A percentile compares a stretch with the other conserved stretches of the same genome.
phyloP scores from a whole-genome alignment of 805 yeast species.

The Nakazawaea anatomiae region DNA sequence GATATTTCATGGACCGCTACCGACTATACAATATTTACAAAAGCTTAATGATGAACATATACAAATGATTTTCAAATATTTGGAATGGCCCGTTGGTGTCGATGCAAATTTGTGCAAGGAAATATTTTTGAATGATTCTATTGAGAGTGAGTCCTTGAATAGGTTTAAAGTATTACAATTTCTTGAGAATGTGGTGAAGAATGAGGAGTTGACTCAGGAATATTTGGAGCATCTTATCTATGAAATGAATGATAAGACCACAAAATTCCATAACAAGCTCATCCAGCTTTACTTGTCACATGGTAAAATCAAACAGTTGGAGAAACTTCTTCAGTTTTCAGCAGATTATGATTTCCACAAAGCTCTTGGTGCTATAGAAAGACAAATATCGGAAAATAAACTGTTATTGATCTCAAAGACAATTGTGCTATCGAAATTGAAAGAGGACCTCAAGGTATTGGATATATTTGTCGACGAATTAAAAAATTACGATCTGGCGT shows the following conservation, averaged over 20 bases:
- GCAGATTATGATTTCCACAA: conserved; percentile 34
- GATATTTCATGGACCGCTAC: conserved; percentile 30
- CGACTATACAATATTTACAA: conserved; percentile 53
- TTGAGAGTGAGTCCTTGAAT: conserved; percentile 54
- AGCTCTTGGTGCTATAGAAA: conserved; percentile 27
- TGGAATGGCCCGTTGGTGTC: conserved; percentile 42
- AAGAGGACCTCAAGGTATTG: conserved; percentile 58
- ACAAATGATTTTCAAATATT: conserved; percentile 50
- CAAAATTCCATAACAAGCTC: conserved; percentile 36
- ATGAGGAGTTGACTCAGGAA: conserved; percentile 23
- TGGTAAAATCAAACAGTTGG: conserved; percentile 20
- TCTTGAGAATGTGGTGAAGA: conserved; percentile 23
- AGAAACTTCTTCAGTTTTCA: conserved; percentile 27
- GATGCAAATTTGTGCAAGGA: conserved; percentile 30
- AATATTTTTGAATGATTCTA: conserved; percentile 63
- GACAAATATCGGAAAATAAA: conserved; percentile 7
- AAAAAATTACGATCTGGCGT: conserved; percentile 51
- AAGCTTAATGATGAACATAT: conserved; percentile 43
- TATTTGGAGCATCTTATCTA: conserved; percentile 51
- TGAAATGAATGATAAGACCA: conserved; percentile 29
- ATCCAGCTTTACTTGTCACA: conserved; percentile 36
- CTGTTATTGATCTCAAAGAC: conserved; percentile 40
- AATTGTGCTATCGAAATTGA: conserved; percentile 50
- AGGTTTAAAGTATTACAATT: conserved; percentile 47
- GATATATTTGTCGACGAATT: conserved; percentile 54